Evolutionary conservation across 2,329 filamentous ascomycete species (phyloP).

Genomic region (Trichoderma harzianum): DNA sequence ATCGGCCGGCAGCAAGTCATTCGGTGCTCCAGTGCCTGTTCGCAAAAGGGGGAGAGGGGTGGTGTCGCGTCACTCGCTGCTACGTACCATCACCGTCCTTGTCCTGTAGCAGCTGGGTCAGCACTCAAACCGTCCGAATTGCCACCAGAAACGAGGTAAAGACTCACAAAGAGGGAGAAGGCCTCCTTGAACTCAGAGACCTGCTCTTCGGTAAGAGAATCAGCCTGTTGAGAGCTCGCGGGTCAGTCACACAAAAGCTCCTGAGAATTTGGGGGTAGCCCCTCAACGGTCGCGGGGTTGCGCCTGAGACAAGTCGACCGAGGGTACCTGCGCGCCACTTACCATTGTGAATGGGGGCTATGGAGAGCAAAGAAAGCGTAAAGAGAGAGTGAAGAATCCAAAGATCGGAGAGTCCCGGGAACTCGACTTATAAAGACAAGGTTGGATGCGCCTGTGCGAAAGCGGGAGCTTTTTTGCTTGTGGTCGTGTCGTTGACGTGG

Average conservation of each 20-base stretch:
- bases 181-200: constrained; percentile 99
- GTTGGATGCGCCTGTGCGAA: constrained; percentile 20
- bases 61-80: constrained; percentile 2
- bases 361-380: constrained; percentile 16
- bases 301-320: constrained; percentile 1
- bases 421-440: constrained; percentile 4
- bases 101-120: constrained; percentile 54
- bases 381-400: background rate
- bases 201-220: constrained; percentile 99
- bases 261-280: constrained; percentile 21
- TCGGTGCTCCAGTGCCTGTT: background rate
- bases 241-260: constrained; percentile 26
- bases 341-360: constrained; percentile 30
- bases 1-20: background rate
- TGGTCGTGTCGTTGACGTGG: constrained; percentile 20
- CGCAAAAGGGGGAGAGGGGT: background rate
- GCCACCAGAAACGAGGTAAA: background rate
- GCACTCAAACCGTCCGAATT: constrained; percentile 18
- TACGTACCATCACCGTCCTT: constrained; percentile 87
- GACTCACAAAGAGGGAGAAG: constrained; percentile 96
- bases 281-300: constrained; percentile 26
- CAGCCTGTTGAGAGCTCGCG: constrained; percentile 60
- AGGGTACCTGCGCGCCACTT: constrained; percentile 20
- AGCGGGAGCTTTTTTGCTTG: constrained; percentile 21
- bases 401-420: background rate